Evolutionary conservation across 2,329 filamentous ascomycete species (phyloP).

Genomic region (Bipolaris sorokiniana): DNA sequence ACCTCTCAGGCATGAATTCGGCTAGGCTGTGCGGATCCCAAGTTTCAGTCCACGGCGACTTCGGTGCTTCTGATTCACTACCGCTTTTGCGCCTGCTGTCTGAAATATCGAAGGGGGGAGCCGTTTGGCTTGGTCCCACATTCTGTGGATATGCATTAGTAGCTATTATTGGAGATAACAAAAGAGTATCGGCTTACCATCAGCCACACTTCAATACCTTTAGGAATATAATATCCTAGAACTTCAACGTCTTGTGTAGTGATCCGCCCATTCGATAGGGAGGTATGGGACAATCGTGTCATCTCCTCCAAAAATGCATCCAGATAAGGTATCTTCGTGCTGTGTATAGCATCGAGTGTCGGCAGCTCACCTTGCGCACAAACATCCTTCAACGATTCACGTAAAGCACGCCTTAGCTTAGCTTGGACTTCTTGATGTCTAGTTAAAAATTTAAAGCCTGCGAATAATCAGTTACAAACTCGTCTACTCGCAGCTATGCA

Average conservation of each 20-base stretch:
- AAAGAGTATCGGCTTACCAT: background rate
- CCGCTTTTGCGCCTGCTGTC: background rate
- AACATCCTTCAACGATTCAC: background rate
- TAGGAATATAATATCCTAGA: background rate
- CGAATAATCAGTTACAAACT: background rate
- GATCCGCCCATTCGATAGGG: background rate
- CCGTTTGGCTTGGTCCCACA: background rate
- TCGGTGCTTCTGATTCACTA: background rate
- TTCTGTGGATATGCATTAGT: background rate
- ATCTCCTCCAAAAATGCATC: constrained; percentile 1
- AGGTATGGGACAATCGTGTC: background rate
- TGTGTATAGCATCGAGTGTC: background rate
- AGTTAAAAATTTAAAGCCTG: background rate
- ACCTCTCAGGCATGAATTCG: background rate
- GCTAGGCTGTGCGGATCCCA: background rate
- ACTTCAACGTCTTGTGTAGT: background rate
- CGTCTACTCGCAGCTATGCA: background rate
- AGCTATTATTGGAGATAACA: background rate
- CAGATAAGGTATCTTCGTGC: background rate
- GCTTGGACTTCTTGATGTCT: background rate
- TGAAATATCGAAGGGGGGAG: background rate
- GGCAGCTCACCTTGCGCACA: background rate
- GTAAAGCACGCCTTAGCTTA: background rate
- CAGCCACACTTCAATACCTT: background rate
- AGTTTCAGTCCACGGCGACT: background rate